Evolutionary conservation across 352 stramenopile species (phyloP), one percentile per base, ranked within the genome.

Genomic region (Salisapilia sapeloensis): DNA sequence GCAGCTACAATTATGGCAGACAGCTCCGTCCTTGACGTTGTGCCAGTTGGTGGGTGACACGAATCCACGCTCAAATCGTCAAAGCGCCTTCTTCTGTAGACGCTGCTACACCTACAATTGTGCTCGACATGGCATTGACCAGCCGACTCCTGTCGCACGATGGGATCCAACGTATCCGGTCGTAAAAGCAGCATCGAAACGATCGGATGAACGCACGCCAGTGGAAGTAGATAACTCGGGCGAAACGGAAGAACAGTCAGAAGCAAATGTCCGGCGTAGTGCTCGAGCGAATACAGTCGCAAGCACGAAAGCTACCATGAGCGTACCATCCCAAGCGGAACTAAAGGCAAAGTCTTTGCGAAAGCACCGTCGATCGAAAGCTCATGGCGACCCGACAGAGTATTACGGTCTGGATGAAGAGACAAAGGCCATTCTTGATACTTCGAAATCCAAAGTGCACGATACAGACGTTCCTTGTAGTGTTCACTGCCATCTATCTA

Each of bases 41-140:
- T n/a, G n/a, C n/a, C n/a, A n/a, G n/a, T n/a, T n/a, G n/a, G n/a
- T n/a, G n/a, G n/a, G n/a, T n/a, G n/a, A n/a, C n/a, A n/a, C n/a
- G n/a, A n/a, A n/a, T n/a, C n/a, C n/a, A n/a, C n/a, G n/a, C n/a
- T n/a, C n/a, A n/a, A n/a, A n/a, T n/a, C n/a, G n/a, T n/a, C n/a
- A n/a, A n/a, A n/a, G 56, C 24, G 42, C 60, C 14, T 59, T 80
- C 19, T 84, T 85, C 25, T 89, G 74, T 28, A 63, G 70, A 5
- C 63, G 57, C n/a, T 89, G 74, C 46, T 79, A 58, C 33, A 27
- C 40, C 24, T 89, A 81, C 53, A 82, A 72, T 35, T 89, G 74
- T 39, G 46, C 63, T 39, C 56, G 76, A 19, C 74, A 89, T 41
- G 70, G 67, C 11, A 44, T 57, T 26, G 40, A 63, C 6, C 65